Percentiles rank a stretch among this genome's conserved stretches.
phyloP scores from a whole-genome alignment of 345 rosid species.

The Salix purpurea region DNA sequence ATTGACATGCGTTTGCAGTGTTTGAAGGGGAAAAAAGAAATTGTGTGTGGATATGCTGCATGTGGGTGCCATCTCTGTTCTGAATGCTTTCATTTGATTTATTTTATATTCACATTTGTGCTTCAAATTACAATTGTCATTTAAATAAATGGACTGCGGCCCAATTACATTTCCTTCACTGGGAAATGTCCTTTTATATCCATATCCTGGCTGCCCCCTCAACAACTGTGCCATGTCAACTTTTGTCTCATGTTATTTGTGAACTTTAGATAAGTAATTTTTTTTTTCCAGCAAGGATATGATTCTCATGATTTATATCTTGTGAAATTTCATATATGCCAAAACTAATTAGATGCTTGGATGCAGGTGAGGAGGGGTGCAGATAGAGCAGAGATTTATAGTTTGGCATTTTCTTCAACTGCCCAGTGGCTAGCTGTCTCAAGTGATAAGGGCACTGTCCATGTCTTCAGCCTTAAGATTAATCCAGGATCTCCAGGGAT shows the following conservation, averaged over 20 bases:
- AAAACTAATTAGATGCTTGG: background rate
- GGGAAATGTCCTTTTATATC: background rate
- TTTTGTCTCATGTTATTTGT: background rate
- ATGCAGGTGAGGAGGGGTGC: conserved; percentile 94
- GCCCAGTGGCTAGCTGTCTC: conserved; percentile 94
- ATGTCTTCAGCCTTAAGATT: conserved; percentile 82
- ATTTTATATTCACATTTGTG: background rate
- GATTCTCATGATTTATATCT: background rate
- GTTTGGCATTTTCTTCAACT: conserved; percentile 86
- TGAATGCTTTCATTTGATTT: background rate
- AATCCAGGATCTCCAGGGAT: conserved; percentile 44
- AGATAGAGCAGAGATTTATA: conserved; percentile 94
- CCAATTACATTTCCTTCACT: background rate
- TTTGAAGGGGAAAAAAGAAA: background rate
- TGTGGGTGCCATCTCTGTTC: background rate
- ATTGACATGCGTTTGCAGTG: background rate
- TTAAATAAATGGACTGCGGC: background rate
- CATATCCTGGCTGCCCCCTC: background rate
- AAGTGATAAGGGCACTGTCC: conserved; percentile 97
- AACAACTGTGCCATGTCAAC: too few relatives aligned
- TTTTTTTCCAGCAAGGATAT: background rate
- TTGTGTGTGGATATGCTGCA: background rate
- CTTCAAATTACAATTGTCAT: background rate
- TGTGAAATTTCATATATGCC: background rate
- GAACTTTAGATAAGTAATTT: background rate